A percentile compares a stretch with the other conserved stretches of the same genome.
These are phyloP conservation scores for Microdochium trichocladiopsis DNA, from an alignment of 2,329 filamentous ascomycete species.

Conservation along the genomic window DNA sequence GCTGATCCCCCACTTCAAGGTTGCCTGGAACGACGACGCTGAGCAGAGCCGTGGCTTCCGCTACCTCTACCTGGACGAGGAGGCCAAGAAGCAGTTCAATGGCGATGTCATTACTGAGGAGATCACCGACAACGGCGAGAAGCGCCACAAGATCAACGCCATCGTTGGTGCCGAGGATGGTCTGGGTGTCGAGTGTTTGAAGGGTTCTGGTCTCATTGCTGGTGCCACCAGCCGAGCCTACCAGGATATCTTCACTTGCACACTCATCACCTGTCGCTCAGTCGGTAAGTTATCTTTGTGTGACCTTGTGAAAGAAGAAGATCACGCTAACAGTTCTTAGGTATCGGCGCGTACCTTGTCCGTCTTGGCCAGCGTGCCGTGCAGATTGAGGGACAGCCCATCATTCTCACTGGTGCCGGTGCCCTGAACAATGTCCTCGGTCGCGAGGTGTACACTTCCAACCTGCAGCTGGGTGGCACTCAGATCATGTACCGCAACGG, in stretches of 20 bases:
- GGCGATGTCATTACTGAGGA: conserved; percentile 85
- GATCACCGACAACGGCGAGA: conserved; percentile 79
- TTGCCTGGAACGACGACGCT: conserved; percentile 83
- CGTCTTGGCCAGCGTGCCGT: conserved; percentile 97
- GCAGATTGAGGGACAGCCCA: conserved; percentile 97
- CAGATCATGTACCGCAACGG: conserved; percentile 99
- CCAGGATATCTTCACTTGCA: conserved; percentile 98
- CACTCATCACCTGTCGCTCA: conserved; percentile 93
- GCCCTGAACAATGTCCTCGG: conserved; percentile 98
- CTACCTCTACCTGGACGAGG: conserved; percentile 88
- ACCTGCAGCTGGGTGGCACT: conserved; percentile 98
- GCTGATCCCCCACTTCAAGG: conserved; percentile 93
- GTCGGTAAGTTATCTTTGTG: conserved; percentile 58
- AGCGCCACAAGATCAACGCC: conserved; percentile 87
- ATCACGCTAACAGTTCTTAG: conserved; percentile 35
- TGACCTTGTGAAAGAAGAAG: background rate
- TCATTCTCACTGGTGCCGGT: conserved; percentile 94
- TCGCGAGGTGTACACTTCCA: conserved; percentile 97
- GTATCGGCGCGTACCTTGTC: conserved; percentile 97
- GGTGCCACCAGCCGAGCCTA: conserved; percentile 96
- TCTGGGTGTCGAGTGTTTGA: conserved; percentile 93
- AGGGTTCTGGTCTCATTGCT: conserved; percentile 95
- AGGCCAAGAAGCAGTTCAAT: conserved; percentile 80
- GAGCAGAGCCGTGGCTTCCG: conserved; percentile 89
- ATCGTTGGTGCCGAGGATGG: conserved; percentile 91